A percentile compares a stretch with the other conserved stretches of the same genome.
Evolutionary conservation across 192 early-diverging fungal species (phyloP).

Genomic region (Cetraspora pellucida): DNA sequence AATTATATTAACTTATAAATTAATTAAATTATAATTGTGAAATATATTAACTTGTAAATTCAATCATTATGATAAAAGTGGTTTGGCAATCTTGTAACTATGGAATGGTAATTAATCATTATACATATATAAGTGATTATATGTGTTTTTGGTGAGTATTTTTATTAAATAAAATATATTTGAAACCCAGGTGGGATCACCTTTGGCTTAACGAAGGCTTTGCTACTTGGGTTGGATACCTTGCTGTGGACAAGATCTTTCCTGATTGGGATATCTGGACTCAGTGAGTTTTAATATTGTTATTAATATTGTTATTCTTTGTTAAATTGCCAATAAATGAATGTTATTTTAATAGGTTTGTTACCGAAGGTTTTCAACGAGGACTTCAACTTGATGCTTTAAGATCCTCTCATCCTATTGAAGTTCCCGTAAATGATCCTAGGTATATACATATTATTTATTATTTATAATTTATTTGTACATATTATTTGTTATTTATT

Average conservation of each 20-base stretch:
- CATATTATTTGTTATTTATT: background rate
- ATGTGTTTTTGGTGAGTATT: background rate
- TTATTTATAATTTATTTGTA: background rate
- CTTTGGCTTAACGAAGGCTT: constrained; percentile 98
- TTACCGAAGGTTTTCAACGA: constrained; percentile 73
- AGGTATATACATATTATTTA: constrained; percentile 2
- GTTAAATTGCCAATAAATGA: background rate
- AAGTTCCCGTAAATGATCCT: constrained; percentile 82
- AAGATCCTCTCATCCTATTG: constrained; percentile 89
- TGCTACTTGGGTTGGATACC: constrained; percentile 92
- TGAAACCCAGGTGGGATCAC: constrained; percentile 72
- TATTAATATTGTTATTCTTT: background rate
- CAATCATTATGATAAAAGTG: constrained; percentile 39
- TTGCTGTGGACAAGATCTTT: constrained; percentile 87
- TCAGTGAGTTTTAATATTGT: constrained; percentile 30
- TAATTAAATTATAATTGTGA: no score
- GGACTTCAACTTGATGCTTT: constrained; percentile 82
- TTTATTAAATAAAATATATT: background rate
- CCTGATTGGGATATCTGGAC: constrained; percentile 97
- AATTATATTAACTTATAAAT: no score
- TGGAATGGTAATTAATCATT: constrained; percentile 66
- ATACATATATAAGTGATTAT: background rate
- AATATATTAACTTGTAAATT: background rate
- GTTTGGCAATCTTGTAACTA: constrained; percentile 97
- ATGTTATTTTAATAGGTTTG: constrained; percentile 51